Evolutionary conservation across 805 yeast species (phyloP), one percentile per base, ranked within the genome.

Genomic region (Saccharomycopsis sp.): DNA sequence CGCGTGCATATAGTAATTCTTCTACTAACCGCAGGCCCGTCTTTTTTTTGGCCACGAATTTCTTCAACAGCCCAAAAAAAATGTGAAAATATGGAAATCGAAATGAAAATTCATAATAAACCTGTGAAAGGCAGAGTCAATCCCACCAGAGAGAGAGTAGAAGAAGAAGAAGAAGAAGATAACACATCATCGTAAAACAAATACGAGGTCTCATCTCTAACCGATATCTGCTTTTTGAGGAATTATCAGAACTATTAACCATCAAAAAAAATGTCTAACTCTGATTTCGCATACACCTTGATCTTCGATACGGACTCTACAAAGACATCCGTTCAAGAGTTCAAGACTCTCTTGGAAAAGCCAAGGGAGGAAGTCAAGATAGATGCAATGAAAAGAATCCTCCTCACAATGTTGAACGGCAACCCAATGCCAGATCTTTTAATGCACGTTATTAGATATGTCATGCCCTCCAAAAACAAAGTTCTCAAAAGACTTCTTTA

Each of bases 381-480:
- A 50, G 82, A 76, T 39, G 80, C 95, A 46, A 92, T 92, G 98
- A 82, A 82, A 56, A 74, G 75, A 53, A 82, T 92, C 51, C 71
- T 92, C 51, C 75, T 83, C 45, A 72, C 85, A 39, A 87, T 94
- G 77, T 71, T 92, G 49, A 89, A 85, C 57, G 95, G 96, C 25
- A 94, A 89, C 54, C 77, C 94, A 45, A 69, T 89, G 77, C 94
- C 96, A 13, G 92, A 83, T 45, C 67, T 92, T 51, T 73, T 92
- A 62, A 92, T 92, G 98, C 95, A 88, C 59, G 84, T 92, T 52
- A 89, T 92, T 55, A 79, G 98, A 56, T 94, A 85, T 56, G 89
- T 94, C 44, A 87, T 92, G 96, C 98, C 99, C 12, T 84, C 95
- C 13, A 83, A 71, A 55, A 77, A 80, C 63, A 94, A 92, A 63